Evolutionary conservation across 192 early-diverging fungal genomes (phyloP).

Genomic region (Podila clonocystis): DNA sequence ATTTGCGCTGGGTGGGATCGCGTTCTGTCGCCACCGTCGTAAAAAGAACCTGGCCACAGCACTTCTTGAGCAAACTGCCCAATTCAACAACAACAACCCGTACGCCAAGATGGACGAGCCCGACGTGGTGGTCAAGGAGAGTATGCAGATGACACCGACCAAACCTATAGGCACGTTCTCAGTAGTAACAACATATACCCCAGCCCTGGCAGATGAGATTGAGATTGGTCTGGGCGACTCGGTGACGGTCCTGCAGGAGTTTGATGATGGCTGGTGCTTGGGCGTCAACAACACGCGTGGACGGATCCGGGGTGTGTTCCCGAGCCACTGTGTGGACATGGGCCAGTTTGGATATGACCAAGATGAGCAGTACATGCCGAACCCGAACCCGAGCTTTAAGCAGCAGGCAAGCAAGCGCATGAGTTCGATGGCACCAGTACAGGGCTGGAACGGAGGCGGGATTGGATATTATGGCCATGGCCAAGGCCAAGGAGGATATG

Average conservation of each 20-base stretch:
- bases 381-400: constrained; percentile 35
- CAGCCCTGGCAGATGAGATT: constrained; percentile 66
- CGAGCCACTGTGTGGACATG: constrained; percentile 61
- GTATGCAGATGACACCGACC: constrained; percentile 27
- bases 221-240: constrained; percentile 63
- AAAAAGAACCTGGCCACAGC: constrained; percentile 43
- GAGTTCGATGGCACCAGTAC: constrained; percentile 34
- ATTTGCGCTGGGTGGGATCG: constrained; percentile 31
- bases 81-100: constrained; percentile 51
- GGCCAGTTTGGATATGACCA: constrained; percentile 15
- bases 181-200: constrained; percentile 59
- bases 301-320: constrained; percentile 62
- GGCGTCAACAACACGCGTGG: constrained; percentile 61
- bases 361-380: constrained; percentile 30
- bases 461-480: neutral
- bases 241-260: constrained; percentile 60
- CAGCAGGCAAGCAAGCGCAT: constrained; percentile 38
- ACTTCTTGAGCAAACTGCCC: constrained; percentile 37
- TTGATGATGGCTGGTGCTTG: constrained; percentile 70
- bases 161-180: constrained; percentile 55
- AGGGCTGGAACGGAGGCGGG: constrained; percentile 12
- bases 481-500: neutral
- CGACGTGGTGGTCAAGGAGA: constrained; percentile 17
- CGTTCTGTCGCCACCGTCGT: constrained; percentile 36
- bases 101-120: constrained; percentile 42